Conservation (phyloP, 208 protist species). For the Trichomonas tenax region DNA sequence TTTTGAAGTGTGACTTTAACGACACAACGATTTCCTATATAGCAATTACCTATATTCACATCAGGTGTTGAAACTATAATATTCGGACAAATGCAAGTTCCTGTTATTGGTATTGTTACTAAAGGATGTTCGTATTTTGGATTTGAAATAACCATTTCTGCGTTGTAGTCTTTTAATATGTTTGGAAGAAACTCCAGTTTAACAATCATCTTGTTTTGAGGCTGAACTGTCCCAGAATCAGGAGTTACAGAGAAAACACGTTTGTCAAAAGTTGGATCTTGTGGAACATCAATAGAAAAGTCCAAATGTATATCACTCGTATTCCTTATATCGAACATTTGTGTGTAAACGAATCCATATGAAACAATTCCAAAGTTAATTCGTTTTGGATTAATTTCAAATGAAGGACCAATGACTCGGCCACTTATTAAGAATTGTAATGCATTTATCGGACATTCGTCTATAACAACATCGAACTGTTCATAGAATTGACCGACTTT, state of each 20-base stretch:
- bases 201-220: background rate
- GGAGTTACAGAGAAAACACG: background rate
- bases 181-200: background rate
- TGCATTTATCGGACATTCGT: background rate
- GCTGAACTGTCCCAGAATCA: background rate
- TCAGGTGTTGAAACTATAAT: background rate
- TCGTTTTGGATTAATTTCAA: background rate
- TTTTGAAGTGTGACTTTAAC: background rate
- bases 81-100: background rate
- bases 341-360: slow-evolving; percentile 8
- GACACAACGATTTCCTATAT: background rate
- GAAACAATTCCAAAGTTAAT: background rate
- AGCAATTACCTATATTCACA: background rate
- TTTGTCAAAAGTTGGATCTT: background rate
- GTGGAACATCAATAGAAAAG: background rate
- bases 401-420: background rate
- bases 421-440: background rate
- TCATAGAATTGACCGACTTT: slow-evolving; percentile 2
- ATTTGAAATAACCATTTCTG: background rate
- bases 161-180: background rate
- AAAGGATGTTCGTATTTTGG: background rate
- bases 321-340: background rate
- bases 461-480: background rate
- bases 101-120: background rate
- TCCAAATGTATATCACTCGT: background rate